Evolutionary conservation across 202 grass and related monocot genomes (phyloP).

Genomic region (Schoenoplectus tabernaemontani): DNA sequence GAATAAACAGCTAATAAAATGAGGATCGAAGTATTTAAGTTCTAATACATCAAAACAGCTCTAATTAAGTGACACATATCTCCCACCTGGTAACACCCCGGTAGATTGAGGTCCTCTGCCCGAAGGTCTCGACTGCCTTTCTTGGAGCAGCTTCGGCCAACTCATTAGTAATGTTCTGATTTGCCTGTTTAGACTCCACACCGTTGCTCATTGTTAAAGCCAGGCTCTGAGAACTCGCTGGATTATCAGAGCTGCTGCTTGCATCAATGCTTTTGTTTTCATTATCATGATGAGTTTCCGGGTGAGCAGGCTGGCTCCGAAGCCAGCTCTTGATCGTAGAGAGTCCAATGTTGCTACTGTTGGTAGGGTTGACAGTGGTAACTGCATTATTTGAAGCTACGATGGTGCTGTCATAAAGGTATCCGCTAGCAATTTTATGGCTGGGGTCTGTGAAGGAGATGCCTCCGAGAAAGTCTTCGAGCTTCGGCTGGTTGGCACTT

Average conservation of each 20-base stretch:
- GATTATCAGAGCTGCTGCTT: not conserved
- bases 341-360: slow-evolving; percentile 38
- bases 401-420: not conserved
- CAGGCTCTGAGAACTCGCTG: slow-evolving; percentile 38
- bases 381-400: slow-evolving; percentile 8
- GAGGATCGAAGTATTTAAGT: not conserved
- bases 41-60: not conserved
- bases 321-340: slow-evolving; percentile 94
- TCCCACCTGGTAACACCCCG: slow-evolving; percentile 83
- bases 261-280: not conserved
- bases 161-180: not conserved
- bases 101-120: slow-evolving; percentile 93
- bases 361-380: not conserved
- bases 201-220: slow-evolving; percentile 74
- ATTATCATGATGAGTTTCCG: slow-evolving; percentile 22
- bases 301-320: slow-evolving; percentile 44
- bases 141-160: slow-evolving; percentile 33
- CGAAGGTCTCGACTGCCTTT: slow-evolving; percentile 79
- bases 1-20: not conserved
- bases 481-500: slow-evolving; percentile 57
- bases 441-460: slow-evolving; percentile 65
- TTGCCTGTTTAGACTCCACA: slow-evolving; percentile 24
- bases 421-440: slow-evolving; percentile 26
- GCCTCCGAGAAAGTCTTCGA: slow-evolving; percentile 91
- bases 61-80: not conserved